Evolutionary conservation across 1,284 basidiomycete genomes (phyloP).

Genomic region (Puccinia sorghi): DNA sequence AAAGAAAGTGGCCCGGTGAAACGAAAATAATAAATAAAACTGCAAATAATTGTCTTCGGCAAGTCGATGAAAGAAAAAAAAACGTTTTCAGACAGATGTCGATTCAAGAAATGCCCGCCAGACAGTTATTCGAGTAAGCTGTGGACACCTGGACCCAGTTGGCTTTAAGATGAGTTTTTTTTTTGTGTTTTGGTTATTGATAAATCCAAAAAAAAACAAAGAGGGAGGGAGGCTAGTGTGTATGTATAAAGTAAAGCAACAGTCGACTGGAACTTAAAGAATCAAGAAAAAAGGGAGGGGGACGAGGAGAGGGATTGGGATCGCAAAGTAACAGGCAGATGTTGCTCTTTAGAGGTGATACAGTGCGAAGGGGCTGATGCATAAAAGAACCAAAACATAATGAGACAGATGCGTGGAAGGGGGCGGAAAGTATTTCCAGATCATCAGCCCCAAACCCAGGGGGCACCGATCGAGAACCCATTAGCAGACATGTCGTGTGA

Average conservation of each 20-base stretch:
- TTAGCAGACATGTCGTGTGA: neutral
- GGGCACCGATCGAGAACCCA: slow-evolving; percentile 12
- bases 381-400: slow-evolving; percentile 2
- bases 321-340: slow-evolving; percentile 11
- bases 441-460: slow-evolving; percentile 27
- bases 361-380: neutral
- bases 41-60: too few relatives aligned
- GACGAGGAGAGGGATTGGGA: neutral
- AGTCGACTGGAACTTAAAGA: neutral
- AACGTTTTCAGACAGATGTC: too few relatives aligned
- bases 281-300: neutral
- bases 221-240: neutral
- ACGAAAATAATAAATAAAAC: too few relatives aligned
- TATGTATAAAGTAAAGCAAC: neutral
- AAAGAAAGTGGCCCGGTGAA: too few relatives aligned
- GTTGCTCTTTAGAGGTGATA: slow-evolving; percentile 6
- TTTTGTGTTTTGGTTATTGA: neutral
- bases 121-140: too few relatives aligned
- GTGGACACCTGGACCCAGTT: too few relatives aligned
- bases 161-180: too few relatives aligned
- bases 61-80: too few relatives aligned
- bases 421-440: neutral
- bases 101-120: too few relatives aligned
- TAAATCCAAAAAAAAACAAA: neutral
- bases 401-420: neutral